A percentile compares a stretch with the other conserved stretches of the same genome.
phyloP scores from a whole-genome alignment of 1,284 basidiomycete genomes.

The Ustilago xerochloae region DNA sequence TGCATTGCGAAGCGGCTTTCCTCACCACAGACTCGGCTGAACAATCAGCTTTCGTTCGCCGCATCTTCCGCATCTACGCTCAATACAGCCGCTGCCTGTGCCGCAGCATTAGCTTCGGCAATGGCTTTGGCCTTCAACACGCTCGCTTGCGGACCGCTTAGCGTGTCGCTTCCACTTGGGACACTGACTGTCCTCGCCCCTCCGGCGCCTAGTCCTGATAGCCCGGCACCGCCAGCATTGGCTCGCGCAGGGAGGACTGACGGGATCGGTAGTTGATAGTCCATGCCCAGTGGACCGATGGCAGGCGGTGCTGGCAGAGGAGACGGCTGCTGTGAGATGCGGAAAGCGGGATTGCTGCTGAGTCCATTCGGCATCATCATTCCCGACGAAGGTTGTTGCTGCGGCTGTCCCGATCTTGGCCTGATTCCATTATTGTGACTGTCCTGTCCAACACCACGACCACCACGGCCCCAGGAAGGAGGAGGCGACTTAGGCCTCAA shows the following conservation, averaged over 20 bases:
- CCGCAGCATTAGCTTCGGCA: slow-evolving; percentile 24
- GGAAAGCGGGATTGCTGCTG: slow-evolving; percentile 31
- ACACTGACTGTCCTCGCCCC: slow-evolving; percentile 58
- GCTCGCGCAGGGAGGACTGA: slow-evolving; percentile 1
- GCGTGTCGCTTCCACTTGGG: slow-evolving; percentile 60
- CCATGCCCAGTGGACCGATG: not conserved
- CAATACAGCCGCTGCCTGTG: not conserved
- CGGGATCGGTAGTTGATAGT: not conserved
- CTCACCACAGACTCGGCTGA: too few species aligned
- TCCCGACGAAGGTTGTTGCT: not conserved
- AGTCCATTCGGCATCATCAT: slow-evolving; percentile 31
- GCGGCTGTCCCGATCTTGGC: not conserved
- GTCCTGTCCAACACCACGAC: not conserved
- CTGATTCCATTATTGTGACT: not conserved
- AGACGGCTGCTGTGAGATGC: slow-evolving; percentile 4
- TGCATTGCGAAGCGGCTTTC: too few species aligned
- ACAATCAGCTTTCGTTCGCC: too few species aligned
- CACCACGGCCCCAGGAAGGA: slow-evolving; percentile 21
- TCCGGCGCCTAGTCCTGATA: slow-evolving; percentile 64
- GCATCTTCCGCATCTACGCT: not conserved
- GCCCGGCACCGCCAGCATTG: slow-evolving; percentile 31
- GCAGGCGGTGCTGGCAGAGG: not conserved
- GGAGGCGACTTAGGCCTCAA: slow-evolving; percentile 63
- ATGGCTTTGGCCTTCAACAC: slow-evolving; percentile 46
- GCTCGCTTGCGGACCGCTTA: slow-evolving; percentile 62